A percentile compares a stretch with the other conserved stretches of the same genome.
Conservation (phyloP, 2,329 filamentous ascomycete genomes). For the Xylaria digitata region DNA sequence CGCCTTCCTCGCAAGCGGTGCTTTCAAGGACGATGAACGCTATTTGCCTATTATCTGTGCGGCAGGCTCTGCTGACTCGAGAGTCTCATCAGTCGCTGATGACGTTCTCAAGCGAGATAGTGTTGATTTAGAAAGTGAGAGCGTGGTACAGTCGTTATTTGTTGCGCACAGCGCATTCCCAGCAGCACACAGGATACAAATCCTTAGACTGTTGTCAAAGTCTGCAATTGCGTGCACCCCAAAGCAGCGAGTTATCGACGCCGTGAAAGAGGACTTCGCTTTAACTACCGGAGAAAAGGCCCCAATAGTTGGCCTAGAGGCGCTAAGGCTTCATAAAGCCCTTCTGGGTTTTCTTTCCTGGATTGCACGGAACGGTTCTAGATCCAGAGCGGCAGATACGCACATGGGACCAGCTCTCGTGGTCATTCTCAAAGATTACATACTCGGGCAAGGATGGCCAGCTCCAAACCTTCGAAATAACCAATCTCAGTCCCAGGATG, state of each 20-base stretch:
- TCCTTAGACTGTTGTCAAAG: constrained; percentile 80
- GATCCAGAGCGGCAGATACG: constrained; percentile 65
- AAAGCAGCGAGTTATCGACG: constrained; percentile 72
- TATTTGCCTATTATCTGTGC: constrained; percentile 87
- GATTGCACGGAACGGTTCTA: constrained; percentile 78
- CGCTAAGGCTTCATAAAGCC: constrained; percentile 81
- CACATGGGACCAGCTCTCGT: constrained; percentile 76
- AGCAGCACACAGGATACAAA: constrained; percentile 79
- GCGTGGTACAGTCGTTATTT: constrained; percentile 74
- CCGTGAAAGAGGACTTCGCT: constrained; percentile 75
- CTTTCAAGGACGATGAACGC: constrained; percentile 85
- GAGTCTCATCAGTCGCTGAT: constrained; percentile 85
- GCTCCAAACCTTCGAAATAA: constrained; percentile 60
- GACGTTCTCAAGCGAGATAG: constrained; percentile 86
- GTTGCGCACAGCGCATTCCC: constrained; percentile 77
- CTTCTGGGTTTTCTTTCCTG: constrained; percentile 90
- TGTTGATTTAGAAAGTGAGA: constrained; percentile 76
- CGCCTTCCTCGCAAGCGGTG: constrained; percentile 82
- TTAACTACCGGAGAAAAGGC: constrained; percentile 50
- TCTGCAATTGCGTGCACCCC: constrained; percentile 79
- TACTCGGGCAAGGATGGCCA: constrained; percentile 87
- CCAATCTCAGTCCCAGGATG: constrained; percentile 62
- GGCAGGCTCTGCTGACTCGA: constrained; percentile 82
- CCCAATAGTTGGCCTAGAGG: constrained; percentile 73
- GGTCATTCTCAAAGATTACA: constrained; percentile 75